These are phyloP conservation scores for Ramalina intermedia DNA, from an alignment of 495 filamentous ascomycete species.

Conservation along the genomic window DNA sequence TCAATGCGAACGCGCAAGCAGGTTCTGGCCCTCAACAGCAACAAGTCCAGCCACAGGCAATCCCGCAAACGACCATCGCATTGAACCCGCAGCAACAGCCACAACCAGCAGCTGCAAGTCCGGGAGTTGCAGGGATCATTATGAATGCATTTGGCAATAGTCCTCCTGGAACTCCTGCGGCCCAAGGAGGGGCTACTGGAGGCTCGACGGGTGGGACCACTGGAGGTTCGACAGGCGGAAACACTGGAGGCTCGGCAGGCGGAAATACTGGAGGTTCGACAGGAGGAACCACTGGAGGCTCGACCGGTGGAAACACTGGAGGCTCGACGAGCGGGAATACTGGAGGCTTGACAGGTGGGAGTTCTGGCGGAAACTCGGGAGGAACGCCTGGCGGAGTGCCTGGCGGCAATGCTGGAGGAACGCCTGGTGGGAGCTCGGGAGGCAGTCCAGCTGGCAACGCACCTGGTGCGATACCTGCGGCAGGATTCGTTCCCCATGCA, in stretches of 20 bases:
- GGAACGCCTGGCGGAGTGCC: neutral
- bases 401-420: neutral
- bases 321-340: too few species aligned
- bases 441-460: neutral
- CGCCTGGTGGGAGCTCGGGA: neutral
- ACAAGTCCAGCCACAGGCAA: neutral
- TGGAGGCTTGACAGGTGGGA: too few species aligned
- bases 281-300: neutral
- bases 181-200: too few species aligned
- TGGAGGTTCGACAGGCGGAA: neutral
- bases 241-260: neutral
- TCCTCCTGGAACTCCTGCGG: too few species aligned
- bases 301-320: too few species aligned
- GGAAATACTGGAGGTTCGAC: neutral
- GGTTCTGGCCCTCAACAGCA: neutral
- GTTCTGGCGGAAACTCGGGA: too few species aligned
- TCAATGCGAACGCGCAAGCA: neutral
- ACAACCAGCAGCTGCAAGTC: neutral
- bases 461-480: neutral
- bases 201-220: too few species aligned
- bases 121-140: neutral
- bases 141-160: neutral
- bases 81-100: neutral
- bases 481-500: neutral
- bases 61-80: constrained; percentile 4